phyloP scores from a whole-genome alignment of 108 stramenopile species.

The Licmophora abbreviata region DNA sequence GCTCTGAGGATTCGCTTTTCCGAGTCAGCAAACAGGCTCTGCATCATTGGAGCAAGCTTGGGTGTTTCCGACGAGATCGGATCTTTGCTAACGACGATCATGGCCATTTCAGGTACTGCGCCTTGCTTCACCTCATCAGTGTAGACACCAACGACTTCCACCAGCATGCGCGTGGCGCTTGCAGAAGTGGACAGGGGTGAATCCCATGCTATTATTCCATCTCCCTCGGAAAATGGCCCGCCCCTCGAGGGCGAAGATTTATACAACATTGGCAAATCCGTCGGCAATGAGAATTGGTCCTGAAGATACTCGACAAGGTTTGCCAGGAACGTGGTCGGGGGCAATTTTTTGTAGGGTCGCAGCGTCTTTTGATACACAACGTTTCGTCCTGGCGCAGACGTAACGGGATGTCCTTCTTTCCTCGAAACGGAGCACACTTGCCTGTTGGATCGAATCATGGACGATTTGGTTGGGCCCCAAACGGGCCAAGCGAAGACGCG shows the following conservation, averaged over 20 bases:
- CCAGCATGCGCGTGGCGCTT: slow-evolving; percentile 48
- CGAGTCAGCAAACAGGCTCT: slow-evolving; percentile 61
- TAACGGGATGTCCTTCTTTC: no score
- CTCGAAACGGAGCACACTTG: no score
- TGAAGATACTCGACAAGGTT: slow-evolving; percentile 65
- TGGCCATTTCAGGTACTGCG: slow-evolving; percentile 55
- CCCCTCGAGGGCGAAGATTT: slow-evolving; percentile 12
- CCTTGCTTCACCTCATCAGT: slow-evolving; percentile 21
- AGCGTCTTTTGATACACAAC: neutral
- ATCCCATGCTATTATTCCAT: slow-evolving; percentile 48
- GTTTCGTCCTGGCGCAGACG: neutral
- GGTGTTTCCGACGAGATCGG: neutral
- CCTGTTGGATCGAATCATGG: no score
- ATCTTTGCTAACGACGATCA: slow-evolving; percentile 53
- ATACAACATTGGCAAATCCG: slow-evolving; percentile 68
- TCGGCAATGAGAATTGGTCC: slow-evolving; percentile 45
- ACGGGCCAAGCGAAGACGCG: no score
- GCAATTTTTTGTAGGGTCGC: neutral
- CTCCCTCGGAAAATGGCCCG: slow-evolving; percentile 6
- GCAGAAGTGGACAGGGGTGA: slow-evolving; percentile 53
- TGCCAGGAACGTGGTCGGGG: slow-evolving; percentile 33
- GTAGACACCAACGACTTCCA: slow-evolving; percentile 74
- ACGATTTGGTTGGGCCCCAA: no score
- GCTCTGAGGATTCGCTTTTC: slow-evolving; percentile 57
- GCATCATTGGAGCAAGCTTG: slow-evolving; percentile 34